Evolutionary conservation across 2,329 filamentous ascomycete species (phyloP).

Genomic region (Beauveria caledonica): DNA sequence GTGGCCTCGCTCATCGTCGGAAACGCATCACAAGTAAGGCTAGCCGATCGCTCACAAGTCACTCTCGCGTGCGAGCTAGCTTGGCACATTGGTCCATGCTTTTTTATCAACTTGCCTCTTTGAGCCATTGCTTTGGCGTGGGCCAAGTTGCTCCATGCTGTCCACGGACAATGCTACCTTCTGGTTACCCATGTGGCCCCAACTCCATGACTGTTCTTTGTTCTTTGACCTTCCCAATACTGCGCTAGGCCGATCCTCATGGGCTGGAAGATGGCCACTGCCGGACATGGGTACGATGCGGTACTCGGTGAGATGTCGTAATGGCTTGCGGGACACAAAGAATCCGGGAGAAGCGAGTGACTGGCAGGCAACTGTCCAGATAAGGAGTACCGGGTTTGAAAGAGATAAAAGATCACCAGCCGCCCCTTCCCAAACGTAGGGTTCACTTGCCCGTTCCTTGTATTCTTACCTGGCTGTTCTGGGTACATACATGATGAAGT

Average conservation of each 20-base stretch:
- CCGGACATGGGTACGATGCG: neutral
- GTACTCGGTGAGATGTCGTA: neutral
- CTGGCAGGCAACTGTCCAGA: neutral
- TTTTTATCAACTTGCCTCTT: constrained; percentile 6
- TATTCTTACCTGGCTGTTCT: neutral
- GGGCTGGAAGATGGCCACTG: neutral
- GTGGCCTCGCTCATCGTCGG: neutral
- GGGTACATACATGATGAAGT: neutral
- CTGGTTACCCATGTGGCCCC: neutral
- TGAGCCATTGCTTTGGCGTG: neutral
- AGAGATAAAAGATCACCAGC: neutral
- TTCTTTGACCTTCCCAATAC: neutral
- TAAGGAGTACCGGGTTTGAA: neutral
- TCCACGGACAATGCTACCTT: neutral
- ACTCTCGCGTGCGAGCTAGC: neutral
- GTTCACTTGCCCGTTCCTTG: neutral
- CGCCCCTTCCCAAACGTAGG: neutral
- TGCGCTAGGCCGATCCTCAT: neutral
- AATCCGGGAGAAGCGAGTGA: neutral
- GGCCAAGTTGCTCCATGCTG: neutral
- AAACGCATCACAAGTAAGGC: too few species aligned
- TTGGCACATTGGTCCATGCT: neutral
- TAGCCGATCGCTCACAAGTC: too few species aligned
- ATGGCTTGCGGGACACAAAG: neutral
- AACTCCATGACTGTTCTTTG: neutral